These are phyloP conservation scores for Rhododendron griersonianum DNA, from an alignment of 148 eudicot species.

Conservation along the genomic window DNA sequence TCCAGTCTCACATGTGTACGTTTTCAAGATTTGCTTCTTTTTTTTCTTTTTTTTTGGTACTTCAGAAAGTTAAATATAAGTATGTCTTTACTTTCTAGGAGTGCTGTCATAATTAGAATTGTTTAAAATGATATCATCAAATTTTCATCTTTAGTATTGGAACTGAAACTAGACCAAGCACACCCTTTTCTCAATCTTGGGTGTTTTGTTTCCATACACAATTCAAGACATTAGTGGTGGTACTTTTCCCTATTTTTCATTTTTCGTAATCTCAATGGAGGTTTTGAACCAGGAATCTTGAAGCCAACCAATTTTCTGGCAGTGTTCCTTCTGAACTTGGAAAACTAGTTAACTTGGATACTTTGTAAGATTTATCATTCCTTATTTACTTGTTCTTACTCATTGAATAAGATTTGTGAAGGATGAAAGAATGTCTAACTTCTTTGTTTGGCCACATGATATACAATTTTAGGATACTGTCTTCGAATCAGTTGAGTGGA, in stretches of 20 bases:
- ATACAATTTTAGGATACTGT: slow-evolving; percentile 41
- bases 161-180: slow-evolving; percentile 1
- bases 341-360: slow-evolving; percentile 35
- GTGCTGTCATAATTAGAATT: neutral
- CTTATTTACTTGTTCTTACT: neutral
- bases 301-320: slow-evolving; percentile 59
- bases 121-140: neutral
- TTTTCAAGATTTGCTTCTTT: neutral
- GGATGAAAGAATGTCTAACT: neutral
- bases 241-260: neutral
- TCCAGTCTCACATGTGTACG: slow-evolving; percentile 65
- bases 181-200: neutral
- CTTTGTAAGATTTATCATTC: slow-evolving; percentile 39
- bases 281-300: slow-evolving; percentile 43
- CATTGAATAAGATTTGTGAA: neutral
- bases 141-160: neutral
- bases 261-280: slow-evolving; percentile 6
- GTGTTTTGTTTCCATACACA: neutral
- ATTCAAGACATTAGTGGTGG: neutral
- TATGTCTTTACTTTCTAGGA: neutral
- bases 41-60: no score
- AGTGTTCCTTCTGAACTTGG: slow-evolving; percentile 52
- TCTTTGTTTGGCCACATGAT: slow-evolving; percentile 9
- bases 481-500: slow-evolving; percentile 63
- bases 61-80: no score